Conservation (phyloP, 805 yeast species). For the Metschnikowia dekortorum region DNA sequence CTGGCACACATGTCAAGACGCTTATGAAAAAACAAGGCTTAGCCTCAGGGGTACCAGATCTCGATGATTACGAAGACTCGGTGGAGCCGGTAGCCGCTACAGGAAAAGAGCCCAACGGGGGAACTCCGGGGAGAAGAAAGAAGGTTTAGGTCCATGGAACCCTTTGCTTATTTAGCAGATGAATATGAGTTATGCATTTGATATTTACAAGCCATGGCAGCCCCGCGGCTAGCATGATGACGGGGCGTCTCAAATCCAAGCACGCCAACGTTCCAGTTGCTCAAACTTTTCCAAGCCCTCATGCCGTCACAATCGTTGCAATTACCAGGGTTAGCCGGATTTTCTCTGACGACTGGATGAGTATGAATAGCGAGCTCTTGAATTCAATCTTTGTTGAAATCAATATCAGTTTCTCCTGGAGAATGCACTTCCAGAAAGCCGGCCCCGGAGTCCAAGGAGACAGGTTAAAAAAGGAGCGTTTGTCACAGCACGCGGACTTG, state of each 20-base stretch:
- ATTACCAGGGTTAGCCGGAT: no score
- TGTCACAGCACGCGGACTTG: no score
- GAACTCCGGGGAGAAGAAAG: slow-evolving; percentile 16
- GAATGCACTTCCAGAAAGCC: no score
- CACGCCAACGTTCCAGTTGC: no score
- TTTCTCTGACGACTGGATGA: no score
- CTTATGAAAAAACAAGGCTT: slow-evolving; percentile 49
- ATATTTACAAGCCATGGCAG: background rate
- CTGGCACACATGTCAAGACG: slow-evolving; percentile 58
- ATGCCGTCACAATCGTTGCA: no score
- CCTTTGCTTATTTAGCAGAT: background rate
- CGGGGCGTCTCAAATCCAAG: background rate
- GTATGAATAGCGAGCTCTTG: no score
- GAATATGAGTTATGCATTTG: background rate
- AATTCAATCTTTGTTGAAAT: no score
- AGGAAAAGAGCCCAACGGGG: slow-evolving; percentile 8
- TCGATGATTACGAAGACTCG: slow-evolving; percentile 19
- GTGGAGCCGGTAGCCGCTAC: slow-evolving; percentile 13
- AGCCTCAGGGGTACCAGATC: slow-evolving; percentile 20
- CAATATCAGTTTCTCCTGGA: no score
- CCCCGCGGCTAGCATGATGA: background rate
- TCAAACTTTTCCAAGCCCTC: no score
- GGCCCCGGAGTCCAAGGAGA: no score
- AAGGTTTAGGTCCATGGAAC: background rate
- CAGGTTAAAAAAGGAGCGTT: no score